Evolutionary conservation across 345 rosid genomes (phyloP), one percentile per base, ranked within the genome.

Genomic region (Boechera retrofracta): DNA sequence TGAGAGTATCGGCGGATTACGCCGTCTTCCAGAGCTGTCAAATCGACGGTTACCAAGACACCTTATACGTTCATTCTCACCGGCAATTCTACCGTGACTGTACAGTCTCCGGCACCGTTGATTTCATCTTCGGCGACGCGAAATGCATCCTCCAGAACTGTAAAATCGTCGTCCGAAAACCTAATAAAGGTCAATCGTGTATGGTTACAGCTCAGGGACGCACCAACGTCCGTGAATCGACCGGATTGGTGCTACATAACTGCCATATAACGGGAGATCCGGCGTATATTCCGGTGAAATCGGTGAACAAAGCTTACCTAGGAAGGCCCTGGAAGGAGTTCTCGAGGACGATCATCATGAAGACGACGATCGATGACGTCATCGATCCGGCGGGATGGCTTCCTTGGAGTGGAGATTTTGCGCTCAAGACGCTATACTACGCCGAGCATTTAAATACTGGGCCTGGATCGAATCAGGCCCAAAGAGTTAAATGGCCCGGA

Each of bases 51-150:
- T 81, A 80, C 85, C 92, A 89, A 81, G 86, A 88, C 85, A 87
- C 98, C 0, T 87, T 92, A 57, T 89, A 90, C 83, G 67, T 48
- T 13, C 92, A 89, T 71, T 82, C 89, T 52, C 85, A 89, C 69
- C 75, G 91, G 7, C 98, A 92, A 65, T 90, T 82, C 87, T 92
- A 83, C 83, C 87, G 90, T 10, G 87, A 87, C 67, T 92, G 98
- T 72, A 80, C 83, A 74, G 79, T 92, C 69, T 55, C 85, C 3
- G 94, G 91, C n/a, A 90, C 98, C 64, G 81, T 90, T 4, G 94
- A 89, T 69, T 85, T 87, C 87, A 80, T 94, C 80, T 87, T 87
- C 64, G 94, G 96, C 0, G 86, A 89, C 31, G 85, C 94, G 0
- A 75, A 80, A 0, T 80, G 84, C 5, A 61, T 87, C 5, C 84